phyloP scores from a whole-genome alignment of 805 yeast genomes.

The Kodamaea nitidulidarum region DNA sequence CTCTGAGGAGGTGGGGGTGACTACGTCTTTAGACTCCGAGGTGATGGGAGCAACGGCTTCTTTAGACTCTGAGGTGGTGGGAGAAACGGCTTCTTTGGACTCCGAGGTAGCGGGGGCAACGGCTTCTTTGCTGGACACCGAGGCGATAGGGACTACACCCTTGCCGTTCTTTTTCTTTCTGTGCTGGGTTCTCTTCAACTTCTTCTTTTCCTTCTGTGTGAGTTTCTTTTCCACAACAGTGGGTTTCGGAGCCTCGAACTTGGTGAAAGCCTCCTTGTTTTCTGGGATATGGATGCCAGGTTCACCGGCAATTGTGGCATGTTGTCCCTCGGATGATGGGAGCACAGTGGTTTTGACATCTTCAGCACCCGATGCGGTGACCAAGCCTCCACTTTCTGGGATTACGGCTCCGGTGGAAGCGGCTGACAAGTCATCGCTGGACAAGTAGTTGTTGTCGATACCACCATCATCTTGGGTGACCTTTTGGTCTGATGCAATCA shows the following conservation, averaged over 20 bases:
- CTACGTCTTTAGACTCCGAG: too few relatives aligned
- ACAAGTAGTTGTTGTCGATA: constrained; percentile 48
- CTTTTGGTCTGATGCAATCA: constrained; percentile 34
- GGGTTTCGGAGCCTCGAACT: constrained; percentile 37
- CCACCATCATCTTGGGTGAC: constrained; percentile 48
- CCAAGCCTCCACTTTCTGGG: constrained; percentile 32
- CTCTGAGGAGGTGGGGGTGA: constrained; percentile 9
- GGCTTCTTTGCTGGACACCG: too few relatives aligned
- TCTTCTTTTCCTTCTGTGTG: constrained; percentile 50
- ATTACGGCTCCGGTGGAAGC: constrained; percentile 19
- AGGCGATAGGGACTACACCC: constrained; percentile 11
- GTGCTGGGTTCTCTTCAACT: constrained; percentile 41
- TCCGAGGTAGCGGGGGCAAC: too few relatives aligned
- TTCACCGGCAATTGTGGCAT: constrained; percentile 51
- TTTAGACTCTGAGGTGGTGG: too few relatives aligned
- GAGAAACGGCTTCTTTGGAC: too few relatives aligned
- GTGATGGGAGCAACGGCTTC: too few relatives aligned
- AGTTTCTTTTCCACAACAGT: constrained; percentile 48
- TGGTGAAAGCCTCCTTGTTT: constrained; percentile 62
- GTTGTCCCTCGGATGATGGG: constrained; percentile 43
- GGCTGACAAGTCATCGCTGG: constrained; percentile 23
- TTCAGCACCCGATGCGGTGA: constrained; percentile 12
- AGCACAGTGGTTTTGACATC: constrained; percentile 36
- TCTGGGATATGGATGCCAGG: constrained; percentile 71
- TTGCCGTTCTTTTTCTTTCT: constrained; percentile 32